Base-by-base conservation (phyloP, 2,329 filamentous ascomycete species). In the Graphiopsis chlorocephala region DNA sequence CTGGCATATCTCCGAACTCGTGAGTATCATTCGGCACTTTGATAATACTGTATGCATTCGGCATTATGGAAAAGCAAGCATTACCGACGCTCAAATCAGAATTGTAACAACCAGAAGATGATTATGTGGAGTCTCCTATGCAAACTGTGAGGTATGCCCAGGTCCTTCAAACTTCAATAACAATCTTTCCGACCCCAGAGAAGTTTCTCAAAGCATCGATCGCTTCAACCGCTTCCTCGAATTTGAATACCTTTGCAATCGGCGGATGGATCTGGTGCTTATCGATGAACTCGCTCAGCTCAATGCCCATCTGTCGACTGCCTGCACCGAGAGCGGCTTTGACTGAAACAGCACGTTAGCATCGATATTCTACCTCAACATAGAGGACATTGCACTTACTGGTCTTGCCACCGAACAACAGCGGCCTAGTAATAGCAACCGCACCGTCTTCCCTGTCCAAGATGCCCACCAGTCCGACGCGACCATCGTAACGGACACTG, bases 281-380 rank as follows among this genome's bases (percentile, higher is more conserved):
- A 4, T 77, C 71, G 63, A 79, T 75, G 64, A 80, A 79, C 33
- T 65, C 67, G 17, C 77, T 67, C 72, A 80, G 74, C 67, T 76
- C 74, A 38, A 76, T 72, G 1, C 76, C 81, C 55, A 81, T 75
- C 66, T 86, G 82, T 65, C 80, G 81, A 57, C 65, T 72, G 17
- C 70, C 70, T n/a, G 68, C 68, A n/a, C 69, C 71, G 10, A 72
- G 62, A 2, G 65, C 57, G 29, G 63, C 70, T 25, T 67, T 56
- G n/a, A 72, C 64, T 61, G 26, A 28, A 28, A 3, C n/a, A 58
- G n/a, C 14, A n/a, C 5, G 25, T 28, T 15, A 38, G 31, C 14
- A 33, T 25, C 7, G 7, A 45, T 8, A n/a, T n/a, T n/a, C n/a
- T n/a, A 17, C 28, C 15, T 15, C 7, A 29, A n/a, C 8, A 15